Base-by-base conservation (phyloP, 345 rosid species). In the Dipteronia dyeriana region DNA sequence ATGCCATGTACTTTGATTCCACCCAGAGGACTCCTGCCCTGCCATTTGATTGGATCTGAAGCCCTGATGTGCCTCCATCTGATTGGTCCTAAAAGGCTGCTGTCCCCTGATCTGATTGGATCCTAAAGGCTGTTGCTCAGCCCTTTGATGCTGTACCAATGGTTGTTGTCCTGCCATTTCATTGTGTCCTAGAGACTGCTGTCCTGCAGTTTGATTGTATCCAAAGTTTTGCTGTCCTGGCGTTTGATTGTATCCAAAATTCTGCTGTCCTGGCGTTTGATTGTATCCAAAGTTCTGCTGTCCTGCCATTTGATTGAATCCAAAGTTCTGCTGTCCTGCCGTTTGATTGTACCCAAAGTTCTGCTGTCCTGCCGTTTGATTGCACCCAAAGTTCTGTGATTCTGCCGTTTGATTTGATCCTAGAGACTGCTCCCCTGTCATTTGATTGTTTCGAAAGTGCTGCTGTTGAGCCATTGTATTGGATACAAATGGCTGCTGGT, bases 351-450 rank as follows among this genome's bases (percentile, higher is more conserved):
- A 75, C 63, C 69, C 62, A 25, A 10, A 71, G 3, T 45, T 3
- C 68, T 63, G 87, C 56, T 76, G 86, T 51, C 81, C 82, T 6
- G 76, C 66, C 47, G 31, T 61, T 66, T 76, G 81, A 63, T 22
- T 71, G 62, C 17, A 74, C 66, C 66, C 57, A 23, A 13, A 71
- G 4, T 47, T 57, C 29, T 70, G 73, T 81, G 66, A 66, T 19
- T 20, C 0, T 0, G 9, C 29, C 19, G 5, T 56, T 19, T 62
- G 54, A 43, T 23, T 41, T 5, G 4, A 3, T 45, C 49, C 65
- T n/a, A n/a, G n/a, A n/a, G n/a, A 31, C 67, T 72, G 70, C 26
- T 49, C 9, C 45, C 45, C 70, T 43, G 63, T 29, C 59, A 26
- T 60, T 60, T 73, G 67, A 38, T 39, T 41, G 2, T 17, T 3